Evolutionary conservation across 768 basidiomycete genomes (phyloP).

Genomic region (Leccinum sublutescens): DNA sequence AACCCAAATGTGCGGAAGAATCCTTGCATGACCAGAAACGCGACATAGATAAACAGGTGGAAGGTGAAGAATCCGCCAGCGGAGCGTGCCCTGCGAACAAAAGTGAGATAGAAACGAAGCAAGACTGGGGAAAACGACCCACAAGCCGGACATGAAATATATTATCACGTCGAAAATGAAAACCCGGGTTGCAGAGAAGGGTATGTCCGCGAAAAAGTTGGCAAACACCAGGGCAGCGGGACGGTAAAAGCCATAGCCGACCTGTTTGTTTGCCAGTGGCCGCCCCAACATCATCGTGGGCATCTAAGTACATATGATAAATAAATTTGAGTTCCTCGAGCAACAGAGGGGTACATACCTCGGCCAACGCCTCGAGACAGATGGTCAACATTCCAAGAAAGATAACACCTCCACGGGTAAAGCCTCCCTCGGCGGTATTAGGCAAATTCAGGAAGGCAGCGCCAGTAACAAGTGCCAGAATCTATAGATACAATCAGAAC

Average conservation of each 20-base stretch:
- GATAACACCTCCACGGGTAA: conserved; percentile 83
- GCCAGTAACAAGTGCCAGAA: conserved; percentile 59
- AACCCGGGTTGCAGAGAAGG: conserved; percentile 60
- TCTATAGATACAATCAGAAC: conserved; percentile 6
- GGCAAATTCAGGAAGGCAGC: conserved; percentile 74
- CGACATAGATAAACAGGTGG: conserved; percentile 63
- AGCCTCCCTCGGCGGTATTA: conserved; percentile 72
- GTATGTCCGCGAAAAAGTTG: conserved; percentile 66
- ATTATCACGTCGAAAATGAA: conserved; percentile 62
- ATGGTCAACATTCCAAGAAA: conserved; percentile 68
- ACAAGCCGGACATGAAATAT: conserved; percentile 64
- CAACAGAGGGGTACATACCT: conserved; percentile 39
- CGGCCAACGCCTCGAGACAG: conserved; percentile 70
- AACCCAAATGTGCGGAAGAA: conserved; percentile 79
- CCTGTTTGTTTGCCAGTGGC: conserved; percentile 71
- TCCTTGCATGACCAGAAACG: conserved; percentile 73
- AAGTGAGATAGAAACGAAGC: conserved; percentile 20
- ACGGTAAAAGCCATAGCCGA: conserved; percentile 62
- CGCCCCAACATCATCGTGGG: conserved; percentile 78
- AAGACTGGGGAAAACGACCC: conserved; percentile 26
- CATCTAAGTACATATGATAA: conserved; percentile 40
- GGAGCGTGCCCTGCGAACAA: conserved; percentile 27
- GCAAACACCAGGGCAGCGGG: conserved; percentile 63
- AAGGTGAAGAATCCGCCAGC: conserved; percentile 52
- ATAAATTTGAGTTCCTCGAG: conserved; percentile 6